Evolutionary conservation across 306 rosid species (phyloP).

Genomic region (Bauhinia variegata): DNA sequence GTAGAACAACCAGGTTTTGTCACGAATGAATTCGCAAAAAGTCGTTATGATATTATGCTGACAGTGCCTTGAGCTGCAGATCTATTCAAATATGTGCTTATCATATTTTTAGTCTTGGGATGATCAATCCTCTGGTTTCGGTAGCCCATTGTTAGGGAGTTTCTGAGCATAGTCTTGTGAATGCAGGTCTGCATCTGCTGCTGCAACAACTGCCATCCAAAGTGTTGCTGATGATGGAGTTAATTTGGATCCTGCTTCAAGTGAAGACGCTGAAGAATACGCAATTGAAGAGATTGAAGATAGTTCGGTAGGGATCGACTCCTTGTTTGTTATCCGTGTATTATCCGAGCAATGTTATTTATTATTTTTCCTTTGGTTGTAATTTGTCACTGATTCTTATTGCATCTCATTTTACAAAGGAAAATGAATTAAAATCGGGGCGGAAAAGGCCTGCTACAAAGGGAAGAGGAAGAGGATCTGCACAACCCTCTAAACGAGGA

Average conservation of each 20-base stretch:
- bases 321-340: slow-evolving; percentile 14
- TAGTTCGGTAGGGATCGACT: slow-evolving; percentile 71
- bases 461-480: slow-evolving; percentile 87
- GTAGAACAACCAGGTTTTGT: background rate
- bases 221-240: slow-evolving; percentile 50
- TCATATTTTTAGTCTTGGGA: too few relatives aligned
- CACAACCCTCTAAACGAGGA: slow-evolving; percentile 80
- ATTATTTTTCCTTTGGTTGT: slow-evolving; percentile 2
- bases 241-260: slow-evolving; percentile 62
- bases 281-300: slow-evolving; percentile 69
- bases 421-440: slow-evolving; percentile 65
- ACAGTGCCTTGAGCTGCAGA: background rate
- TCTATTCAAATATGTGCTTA: slow-evolving; percentile 15
- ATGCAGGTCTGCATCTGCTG: slow-evolving; percentile 78
- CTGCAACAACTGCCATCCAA: slow-evolving; percentile 67
- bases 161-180: slow-evolving; percentile 15
- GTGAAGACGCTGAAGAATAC: slow-evolving; percentile 69
- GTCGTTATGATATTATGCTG: background rate
- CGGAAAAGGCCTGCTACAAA: slow-evolving; percentile 80
- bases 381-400: slow-evolving; percentile 23
- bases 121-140: background rate
- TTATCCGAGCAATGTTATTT: slow-evolving; percentile 12
- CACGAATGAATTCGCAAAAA: background rate
- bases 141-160: background rate
- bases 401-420: slow-evolving; percentile 51